A percentile compares a stretch with the other conserved stretches of the same genome.
Conservation (phyloP, 2,329 filamentous ascomycete genomes). For the Neofusicoccum cordaticola region DNA sequence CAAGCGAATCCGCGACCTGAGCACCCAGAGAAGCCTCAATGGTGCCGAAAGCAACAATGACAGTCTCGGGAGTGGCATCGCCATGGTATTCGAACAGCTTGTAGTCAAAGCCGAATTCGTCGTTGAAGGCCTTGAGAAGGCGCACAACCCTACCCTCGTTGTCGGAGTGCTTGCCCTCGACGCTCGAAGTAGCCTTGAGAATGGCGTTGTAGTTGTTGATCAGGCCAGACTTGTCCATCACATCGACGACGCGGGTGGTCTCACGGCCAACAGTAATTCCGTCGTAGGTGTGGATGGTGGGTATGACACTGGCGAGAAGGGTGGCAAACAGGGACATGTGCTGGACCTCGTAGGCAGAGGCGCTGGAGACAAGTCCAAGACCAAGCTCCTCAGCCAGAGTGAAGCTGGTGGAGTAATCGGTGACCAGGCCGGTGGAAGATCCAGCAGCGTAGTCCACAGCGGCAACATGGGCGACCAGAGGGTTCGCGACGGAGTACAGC, state of each 20-base stretch:
- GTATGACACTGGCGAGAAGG: slow-evolving; percentile 71
- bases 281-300: slow-evolving; percentile 86
- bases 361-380: slow-evolving; percentile 78
- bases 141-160: slow-evolving; percentile 69
- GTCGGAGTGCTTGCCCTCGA: slow-evolving; percentile 68
- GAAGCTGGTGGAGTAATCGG: slow-evolving; percentile 81
- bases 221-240: slow-evolving; percentile 70
- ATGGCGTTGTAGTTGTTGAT: slow-evolving; percentile 67
- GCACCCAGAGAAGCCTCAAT: slow-evolving; percentile 82
- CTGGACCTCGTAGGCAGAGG: slow-evolving; percentile 85
- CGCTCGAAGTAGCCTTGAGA: slow-evolving; percentile 57
- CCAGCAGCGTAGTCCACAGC: slow-evolving; percentile 77
- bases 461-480: slow-evolving; percentile 87
- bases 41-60: slow-evolving; percentile 90
- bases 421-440: slow-evolving; percentile 68
- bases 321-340: slow-evolving; percentile 93
- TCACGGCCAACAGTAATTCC: slow-evolving; percentile 80
- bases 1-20: slow-evolving; percentile 72
- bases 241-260: slow-evolving; percentile 77
- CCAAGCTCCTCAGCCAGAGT: slow-evolving; percentile 85
- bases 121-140: slow-evolving; percentile 74
- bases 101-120: slow-evolving; percentile 90
- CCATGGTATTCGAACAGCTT: slow-evolving; percentile 91
- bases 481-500: slow-evolving; percentile 87
- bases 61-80: slow-evolving; percentile 72